Conservation (phyloP, 2,329 filamentous ascomycete genomes). For the Parafenestella ontariensis region DNA sequence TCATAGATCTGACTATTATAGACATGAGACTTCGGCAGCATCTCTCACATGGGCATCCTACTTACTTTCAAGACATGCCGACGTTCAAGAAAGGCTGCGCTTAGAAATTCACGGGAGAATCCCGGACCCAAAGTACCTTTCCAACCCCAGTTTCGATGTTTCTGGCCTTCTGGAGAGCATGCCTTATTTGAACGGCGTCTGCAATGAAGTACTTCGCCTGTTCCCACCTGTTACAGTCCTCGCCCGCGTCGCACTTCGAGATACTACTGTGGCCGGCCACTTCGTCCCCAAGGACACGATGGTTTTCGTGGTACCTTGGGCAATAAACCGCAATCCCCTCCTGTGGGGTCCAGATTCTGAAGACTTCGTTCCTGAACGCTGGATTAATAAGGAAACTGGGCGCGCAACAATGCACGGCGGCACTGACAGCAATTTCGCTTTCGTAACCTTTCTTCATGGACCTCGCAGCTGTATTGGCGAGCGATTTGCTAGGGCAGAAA, state of each 20-base stretch:
- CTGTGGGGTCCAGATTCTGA: slow-evolving; percentile 54
- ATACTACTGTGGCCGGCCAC: slow-evolving; percentile 43
- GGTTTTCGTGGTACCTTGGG: slow-evolving; percentile 50
- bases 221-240: slow-evolving; percentile 49
- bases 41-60: slow-evolving; percentile 79
- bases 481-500: slow-evolving; percentile 47
- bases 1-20: slow-evolving; percentile 10
- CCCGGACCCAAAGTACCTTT: slow-evolving; percentile 50
- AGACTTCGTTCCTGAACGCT: slow-evolving; percentile 54
- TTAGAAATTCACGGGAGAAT: slow-evolving; percentile 70
- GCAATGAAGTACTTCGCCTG: slow-evolving; percentile 52
- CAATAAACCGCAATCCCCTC: slow-evolving; percentile 51
- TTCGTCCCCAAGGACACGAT: slow-evolving; percentile 50
- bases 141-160: slow-evolving; percentile 31
- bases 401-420: slow-evolving; percentile 51
- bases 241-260: slow-evolving; percentile 39
- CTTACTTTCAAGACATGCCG: slow-evolving; percentile 69
- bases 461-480: slow-evolving; percentile 51
- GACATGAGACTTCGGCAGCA: slow-evolving; percentile 78
- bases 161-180: slow-evolving; percentile 52
- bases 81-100: slow-evolving; percentile 71
- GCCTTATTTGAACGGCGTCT: slow-evolving; percentile 56
- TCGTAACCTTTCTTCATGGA: slow-evolving; percentile 55
- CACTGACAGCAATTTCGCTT: slow-evolving; percentile 49
- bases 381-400: slow-evolving; percentile 50